Evolutionary conservation across 2,329 filamentous ascomycete genomes (phyloP), one percentile per base, ranked within the genome.

Genomic region (Talaromyces islandicus): DNA sequence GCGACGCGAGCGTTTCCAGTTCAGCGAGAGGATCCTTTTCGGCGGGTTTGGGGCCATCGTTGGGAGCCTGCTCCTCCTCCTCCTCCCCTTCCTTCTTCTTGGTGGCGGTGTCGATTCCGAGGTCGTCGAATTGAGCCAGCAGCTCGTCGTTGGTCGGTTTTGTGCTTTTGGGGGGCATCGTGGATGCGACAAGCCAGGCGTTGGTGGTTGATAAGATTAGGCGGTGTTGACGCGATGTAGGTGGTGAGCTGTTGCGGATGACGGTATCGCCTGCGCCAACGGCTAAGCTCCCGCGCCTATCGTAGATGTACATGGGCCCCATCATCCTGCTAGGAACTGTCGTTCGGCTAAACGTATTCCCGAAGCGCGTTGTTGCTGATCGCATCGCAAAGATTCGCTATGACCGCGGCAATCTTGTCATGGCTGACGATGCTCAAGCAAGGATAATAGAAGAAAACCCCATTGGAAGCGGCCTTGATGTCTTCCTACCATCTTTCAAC

Each of bases 11-110:
- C 67, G 88, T 87, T 73, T 95, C 91, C 63, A 97, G 85, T 68
- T 97, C 92, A 63, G 92, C 92, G 43, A 97, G 83, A 60, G 93
- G 86, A 72, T 96, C 92, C 67, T 90, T 83, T 68, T 74, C 70
- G n/a, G 63, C 64, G 17, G 64, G 56, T 41, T 64, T 51, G 56
- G 65, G 35, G 52, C 48, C 62, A 63, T 55, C 17, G 68, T 63
- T 12, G 63, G 60, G 32, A 43, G 58, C 21, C 17, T 10, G n/a
- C n/a, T n/a, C n/a, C n/a, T n/a, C n/a, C n/a, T n/a, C n/a, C n/a
- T n/a, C n/a, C n/a, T n/a, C n/a, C n/a, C n/a, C n/a, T n/a, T n/a
- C 48, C 55, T 53, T 27, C 24, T 57, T 56, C 10, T 46, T 27
- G 50, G 59, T 7, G 21, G 48, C 54, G 9, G 38, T 43, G 21